These are phyloP conservation scores for Ilex aquifolium DNA, from an alignment of 257 asterid genomes.

Conservation along the genomic window DNA sequence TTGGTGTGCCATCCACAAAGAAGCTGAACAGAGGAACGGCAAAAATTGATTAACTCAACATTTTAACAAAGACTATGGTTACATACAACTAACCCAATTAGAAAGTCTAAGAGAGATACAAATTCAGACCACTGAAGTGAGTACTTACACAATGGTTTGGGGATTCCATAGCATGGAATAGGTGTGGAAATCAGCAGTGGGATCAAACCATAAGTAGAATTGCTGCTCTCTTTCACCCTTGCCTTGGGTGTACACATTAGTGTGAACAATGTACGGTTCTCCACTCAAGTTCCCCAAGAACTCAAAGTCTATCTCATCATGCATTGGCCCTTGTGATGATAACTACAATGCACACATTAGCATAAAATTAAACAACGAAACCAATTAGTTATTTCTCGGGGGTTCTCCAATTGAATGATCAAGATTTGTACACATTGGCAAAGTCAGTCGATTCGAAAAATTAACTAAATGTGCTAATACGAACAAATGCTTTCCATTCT, in stretches of 20 bases:
- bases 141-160: slow-evolving; percentile 37
- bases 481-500: no score
- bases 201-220: slow-evolving; percentile 15
- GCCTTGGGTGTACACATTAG: slow-evolving; percentile 12
- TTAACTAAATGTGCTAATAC: neutral
- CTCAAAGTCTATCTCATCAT: slow-evolving; percentile 11
- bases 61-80: neutral
- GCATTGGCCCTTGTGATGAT: slow-evolving; percentile 4
- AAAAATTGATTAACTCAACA: neutral
- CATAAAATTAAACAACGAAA: neutral
- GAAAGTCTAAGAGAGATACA: no score
- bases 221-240: slow-evolving; percentile 15
- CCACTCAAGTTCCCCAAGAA: no score
- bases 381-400: no score
- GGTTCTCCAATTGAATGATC: no score
- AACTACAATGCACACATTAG: neutral
- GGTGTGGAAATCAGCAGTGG: neutral
- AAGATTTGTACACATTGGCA: no score
- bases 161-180: slow-evolving; percentile 51
- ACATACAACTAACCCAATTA: neutral
- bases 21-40: slow-evolving; percentile 20
- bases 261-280: slow-evolving; percentile 1
- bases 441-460: neutral
- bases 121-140: no score
- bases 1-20: slow-evolving; percentile 1